Conservation (phyloP, 1,284 basidiomycete species). For the Ustilago lituana region DNA sequence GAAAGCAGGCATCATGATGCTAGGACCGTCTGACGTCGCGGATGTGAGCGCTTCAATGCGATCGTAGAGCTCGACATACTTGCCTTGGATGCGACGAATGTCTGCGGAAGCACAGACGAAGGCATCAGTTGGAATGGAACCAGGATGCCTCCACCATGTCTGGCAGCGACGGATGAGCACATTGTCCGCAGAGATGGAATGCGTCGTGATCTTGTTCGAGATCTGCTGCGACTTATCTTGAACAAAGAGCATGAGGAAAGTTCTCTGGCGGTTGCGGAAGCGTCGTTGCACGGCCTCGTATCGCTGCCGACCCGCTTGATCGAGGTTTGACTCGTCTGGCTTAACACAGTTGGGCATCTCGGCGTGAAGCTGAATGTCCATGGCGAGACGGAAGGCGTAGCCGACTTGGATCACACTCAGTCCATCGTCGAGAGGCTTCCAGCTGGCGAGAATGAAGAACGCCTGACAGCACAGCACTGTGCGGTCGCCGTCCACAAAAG, state of each 20-base stretch:
- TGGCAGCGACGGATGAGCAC: constrained; percentile 43
- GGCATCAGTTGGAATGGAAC: constrained; percentile 35
- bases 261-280: constrained; percentile 51
- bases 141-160: constrained; percentile 43
- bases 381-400: constrained; percentile 48
- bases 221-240: constrained; percentile 56
- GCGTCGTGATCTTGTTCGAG: constrained; percentile 42
- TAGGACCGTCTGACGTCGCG: constrained; percentile 40
- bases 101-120: constrained; percentile 46
- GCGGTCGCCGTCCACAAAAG: constrained; percentile 50
- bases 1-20: constrained; percentile 50
- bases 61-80: constrained; percentile 45
- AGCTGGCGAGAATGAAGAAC: constrained; percentile 47
- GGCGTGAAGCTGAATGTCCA: constrained; percentile 50
- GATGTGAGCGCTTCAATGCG: constrained; percentile 42
- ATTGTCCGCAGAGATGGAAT: constrained; percentile 38
- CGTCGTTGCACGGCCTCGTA: constrained; percentile 41
- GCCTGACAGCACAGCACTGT: constrained; percentile 47
- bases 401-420: constrained; percentile 47
- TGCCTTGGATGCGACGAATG: constrained; percentile 44
- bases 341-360: constrained; percentile 52
- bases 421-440: constrained; percentile 50
- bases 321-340: constrained; percentile 37
- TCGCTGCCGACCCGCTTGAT: constrained; percentile 32
- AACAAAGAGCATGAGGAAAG: constrained; percentile 50